A percentile compares a stretch with the other conserved stretches of the same genome.
phyloP scores from a whole-genome alignment of 176 grass and related monocot genomes.

The Eragrostis curvula region DNA sequence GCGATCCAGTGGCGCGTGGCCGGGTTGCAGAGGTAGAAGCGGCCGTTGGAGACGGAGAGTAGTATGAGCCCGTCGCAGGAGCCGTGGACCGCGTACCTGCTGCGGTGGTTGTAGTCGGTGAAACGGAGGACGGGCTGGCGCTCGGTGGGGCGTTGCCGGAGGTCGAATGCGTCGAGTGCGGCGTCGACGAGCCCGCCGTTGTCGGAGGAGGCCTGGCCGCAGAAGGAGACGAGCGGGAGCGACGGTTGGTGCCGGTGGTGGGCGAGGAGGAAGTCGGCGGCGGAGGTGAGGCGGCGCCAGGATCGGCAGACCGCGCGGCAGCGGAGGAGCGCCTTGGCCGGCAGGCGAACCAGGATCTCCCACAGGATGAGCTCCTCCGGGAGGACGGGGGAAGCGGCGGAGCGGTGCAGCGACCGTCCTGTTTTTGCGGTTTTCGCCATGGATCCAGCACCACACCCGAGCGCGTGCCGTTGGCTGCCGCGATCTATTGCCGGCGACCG shows the following conservation, averaged over 20 bases:
- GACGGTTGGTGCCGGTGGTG: slow-evolving; percentile 1
- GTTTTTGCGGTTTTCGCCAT: not conserved
- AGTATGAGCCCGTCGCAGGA: slow-evolving; percentile 29
- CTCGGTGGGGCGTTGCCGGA: not conserved
- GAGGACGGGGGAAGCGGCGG: not conserved
- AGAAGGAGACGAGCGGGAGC: not conserved
- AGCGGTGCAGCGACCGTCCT: not conserved
- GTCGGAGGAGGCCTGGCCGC: not conserved
- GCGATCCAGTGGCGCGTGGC: slow-evolving; percentile 13
- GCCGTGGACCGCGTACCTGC: not conserved
- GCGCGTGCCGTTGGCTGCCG: not conserved
- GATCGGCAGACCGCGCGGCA: not conserved
- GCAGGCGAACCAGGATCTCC: slow-evolving; percentile 6
- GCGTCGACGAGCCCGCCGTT: not conserved
- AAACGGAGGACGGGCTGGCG: not conserved
- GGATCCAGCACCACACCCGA: not conserved
- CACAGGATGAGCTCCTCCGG: not conserved
- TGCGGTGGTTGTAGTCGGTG: not conserved
- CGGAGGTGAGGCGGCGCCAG: slow-evolving; percentile 3
- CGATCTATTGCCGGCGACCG: not conserved
- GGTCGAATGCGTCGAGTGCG: not conserved
- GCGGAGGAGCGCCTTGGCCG: not conserved
- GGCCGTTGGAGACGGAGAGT: not conserved
- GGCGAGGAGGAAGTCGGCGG: not conserved
- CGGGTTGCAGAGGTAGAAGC: slow-evolving; percentile 27